phyloP scores from a whole-genome alignment of 106 monocot genomes.

The Apostasia ramifera region DNA sequence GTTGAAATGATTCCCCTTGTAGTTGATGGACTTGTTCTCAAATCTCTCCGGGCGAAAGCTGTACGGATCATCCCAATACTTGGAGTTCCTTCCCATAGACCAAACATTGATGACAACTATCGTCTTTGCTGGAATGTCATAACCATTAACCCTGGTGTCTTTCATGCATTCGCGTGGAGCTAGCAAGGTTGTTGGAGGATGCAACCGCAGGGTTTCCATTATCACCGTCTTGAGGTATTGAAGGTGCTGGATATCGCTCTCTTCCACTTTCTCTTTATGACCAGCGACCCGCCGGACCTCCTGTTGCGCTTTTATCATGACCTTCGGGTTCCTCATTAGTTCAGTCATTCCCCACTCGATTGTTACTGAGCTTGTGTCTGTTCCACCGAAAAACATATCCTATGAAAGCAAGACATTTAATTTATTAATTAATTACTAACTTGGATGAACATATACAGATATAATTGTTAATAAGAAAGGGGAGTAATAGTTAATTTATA shows the following conservation, averaged over 20 bases:
- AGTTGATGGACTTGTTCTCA: background rate
- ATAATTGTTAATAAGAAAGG: too few species aligned
- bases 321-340: conserved; percentile 2
- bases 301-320: conserved; percentile 11
- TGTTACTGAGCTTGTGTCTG: conserved; percentile 6
- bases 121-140: background rate
- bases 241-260: background rate
- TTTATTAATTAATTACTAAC: background rate
- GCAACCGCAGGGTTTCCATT: background rate
- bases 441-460: too few species aligned
- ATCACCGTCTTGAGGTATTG: background rate
- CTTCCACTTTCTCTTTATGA: conserved; percentile 7
- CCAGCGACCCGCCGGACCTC: conserved; percentile 5
- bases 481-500: too few species aligned
- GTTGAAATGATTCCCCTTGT: background rate
- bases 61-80: background rate
- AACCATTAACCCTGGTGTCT: background rate
- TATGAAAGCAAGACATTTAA: background rate
- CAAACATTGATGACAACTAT: background rate
- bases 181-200: background rate
- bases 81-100: background rate
- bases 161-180: background rate
- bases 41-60: background rate
- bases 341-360: conserved; percentile 9
- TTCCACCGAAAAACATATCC: conserved; percentile 7